Evolutionary conservation across 257 asterid species (phyloP).

Genomic region (Asclepias syriaca): DNA sequence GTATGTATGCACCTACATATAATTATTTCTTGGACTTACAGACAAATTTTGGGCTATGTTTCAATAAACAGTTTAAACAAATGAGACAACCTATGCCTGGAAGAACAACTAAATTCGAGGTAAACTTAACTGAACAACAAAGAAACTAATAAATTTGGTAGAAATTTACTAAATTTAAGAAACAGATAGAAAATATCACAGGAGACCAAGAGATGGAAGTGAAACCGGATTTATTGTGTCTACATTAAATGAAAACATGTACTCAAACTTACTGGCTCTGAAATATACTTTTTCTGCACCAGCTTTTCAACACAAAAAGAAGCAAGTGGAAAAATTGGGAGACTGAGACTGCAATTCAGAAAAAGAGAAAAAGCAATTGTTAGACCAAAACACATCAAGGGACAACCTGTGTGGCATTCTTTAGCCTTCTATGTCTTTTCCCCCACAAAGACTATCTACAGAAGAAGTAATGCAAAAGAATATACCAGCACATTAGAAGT

Average conservation of each 20-base stretch:
- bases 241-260: constrained; percentile 11
- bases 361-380: constrained; percentile 1
- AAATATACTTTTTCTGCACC: constrained; percentile 48
- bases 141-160: neutral
- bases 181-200: neutral
- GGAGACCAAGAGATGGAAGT: neutral
- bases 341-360: constrained; percentile 63
- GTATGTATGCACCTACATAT: neutral
- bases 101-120: neutral
- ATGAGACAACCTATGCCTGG: neutral
- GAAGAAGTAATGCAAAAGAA: constrained; percentile 2
- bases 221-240: neutral
- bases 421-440: neutral
- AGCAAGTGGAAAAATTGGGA: constrained; percentile 71
- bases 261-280: constrained; percentile 58
- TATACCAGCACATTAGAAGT: constrained; percentile 89
- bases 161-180: neutral
- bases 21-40: neutral
- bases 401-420: neutral
- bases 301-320: constrained; percentile 77
- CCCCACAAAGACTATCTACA: neutral
- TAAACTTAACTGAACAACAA: neutral
- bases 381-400: neutral
- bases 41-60: neutral
- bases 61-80: neutral